Evolutionary conservation across 2,329 filamentous ascomycete genomes (phyloP), one percentile per base, ranked within the genome.

Genomic region (Sphaerulina vaccinii): DNA sequence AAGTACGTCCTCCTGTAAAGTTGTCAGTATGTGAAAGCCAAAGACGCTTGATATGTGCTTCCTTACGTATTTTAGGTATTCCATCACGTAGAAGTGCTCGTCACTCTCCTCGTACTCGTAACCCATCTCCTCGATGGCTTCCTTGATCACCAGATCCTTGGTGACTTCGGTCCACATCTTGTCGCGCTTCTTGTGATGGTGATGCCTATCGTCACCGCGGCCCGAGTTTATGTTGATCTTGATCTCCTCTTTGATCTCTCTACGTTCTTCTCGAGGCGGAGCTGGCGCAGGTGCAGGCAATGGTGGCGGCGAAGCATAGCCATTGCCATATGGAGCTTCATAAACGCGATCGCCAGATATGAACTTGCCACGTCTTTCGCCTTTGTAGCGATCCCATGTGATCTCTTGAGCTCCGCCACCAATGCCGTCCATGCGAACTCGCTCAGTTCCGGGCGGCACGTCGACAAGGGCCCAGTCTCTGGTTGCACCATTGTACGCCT

Each of bases 101-200:
- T 90, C 86, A 0, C 89, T 93, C 77, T 97, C 91, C 68, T 96
- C 90, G 66, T 85, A 97, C 54, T 88, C 84, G 70, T 96, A 97
- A 2, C 89, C 89, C 66, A 85, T 74, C 63, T 86, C 79, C 61
- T 95, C 86, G 58, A 97, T 88, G 15, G 93, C 93, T 68, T 96
- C 90, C 46, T 86, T 84, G 52, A 86, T 79, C 13, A 97, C 89
- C 29, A 97, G 73, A 61, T 96, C 91, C 73, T 95, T 96, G 39
- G 92, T 95, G 62, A 99, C 90, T 72, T 97, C 93, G 0, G 93
- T 99, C 92, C 92, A 97, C 75, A 95, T 88, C 54, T 76, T 74
- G 58, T 72, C 73, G 8, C 57, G 58, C 52, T 62, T 63, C 33
- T 42, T 46, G 10, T 42, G 38, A n/a, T 11, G 51, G 52, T 29